Conservation (phyloP, 176 grass and related monocot species). For the Eleusine coracana region DNA sequence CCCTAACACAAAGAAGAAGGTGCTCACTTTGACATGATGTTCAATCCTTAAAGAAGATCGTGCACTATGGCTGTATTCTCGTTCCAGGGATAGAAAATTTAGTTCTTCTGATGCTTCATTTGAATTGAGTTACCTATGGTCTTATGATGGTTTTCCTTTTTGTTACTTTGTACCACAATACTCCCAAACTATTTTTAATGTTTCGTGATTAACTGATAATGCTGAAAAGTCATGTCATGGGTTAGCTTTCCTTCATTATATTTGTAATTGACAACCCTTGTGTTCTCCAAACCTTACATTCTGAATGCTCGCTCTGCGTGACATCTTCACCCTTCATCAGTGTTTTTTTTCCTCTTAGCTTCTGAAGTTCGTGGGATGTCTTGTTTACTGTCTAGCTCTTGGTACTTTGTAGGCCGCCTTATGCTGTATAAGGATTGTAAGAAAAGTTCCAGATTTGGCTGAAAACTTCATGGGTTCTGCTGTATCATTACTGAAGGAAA, state of each 20-base stretch:
- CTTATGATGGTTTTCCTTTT: not conserved
- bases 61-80: not conserved
- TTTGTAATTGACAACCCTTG: slow-evolving; percentile 1
- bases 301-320: not conserved
- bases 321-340: slow-evolving; percentile 2
- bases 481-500: slow-evolving; percentile 87
- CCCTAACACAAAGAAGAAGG: slow-evolving; percentile 97
- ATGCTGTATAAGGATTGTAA: slow-evolving; percentile 91
- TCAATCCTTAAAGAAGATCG: not conserved
- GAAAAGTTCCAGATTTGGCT: slow-evolving; percentile 96
- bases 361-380: slow-evolving; percentile 29
- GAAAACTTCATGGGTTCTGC: slow-evolving; percentile 84
- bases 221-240: not conserved
- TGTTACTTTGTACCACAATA: not conserved
- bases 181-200: not conserved
- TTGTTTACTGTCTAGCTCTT: slow-evolving; percentile 32
- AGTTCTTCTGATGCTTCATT: not conserved
- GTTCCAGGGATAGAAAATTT: not conserved
- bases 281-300: slow-evolving; percentile 1
- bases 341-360: not conserved
- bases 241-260: not conserved
- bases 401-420: slow-evolving; percentile 76
- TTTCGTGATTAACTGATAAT: not conserved
- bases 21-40: slow-evolving; percentile 22
- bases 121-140: not conserved